Percentiles rank a stretch among this genome's conserved stretches.
Conservation (phyloP, 1,139 yeast species). For the Candida sanyaensis region DNA sequence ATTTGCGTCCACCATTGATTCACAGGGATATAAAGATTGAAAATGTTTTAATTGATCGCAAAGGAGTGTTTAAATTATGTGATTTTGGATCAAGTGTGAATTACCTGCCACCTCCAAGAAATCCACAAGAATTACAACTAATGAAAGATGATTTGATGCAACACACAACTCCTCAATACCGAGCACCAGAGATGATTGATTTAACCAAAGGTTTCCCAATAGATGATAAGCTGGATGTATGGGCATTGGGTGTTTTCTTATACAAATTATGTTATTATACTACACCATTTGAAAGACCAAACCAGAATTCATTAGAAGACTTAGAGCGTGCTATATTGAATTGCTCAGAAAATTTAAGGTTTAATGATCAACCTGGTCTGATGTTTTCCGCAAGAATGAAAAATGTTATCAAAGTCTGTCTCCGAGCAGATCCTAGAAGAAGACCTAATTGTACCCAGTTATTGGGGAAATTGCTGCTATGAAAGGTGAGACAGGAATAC, state of each 20-base stretch:
- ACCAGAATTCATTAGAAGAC: constrained; percentile 37
- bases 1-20: constrained; percentile 73
- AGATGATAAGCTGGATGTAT: constrained; percentile 91
- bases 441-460: constrained; percentile 77
- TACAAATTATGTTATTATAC: constrained; percentile 92
- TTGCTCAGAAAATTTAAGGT: constrained; percentile 33
- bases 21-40: constrained; percentile 97
- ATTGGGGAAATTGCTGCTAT: constrained; percentile 65
- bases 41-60: constrained; percentile 78
- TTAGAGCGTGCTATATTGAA: constrained; percentile 42
- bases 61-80: constrained; percentile 77
- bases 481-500: constrained; percentile 53
- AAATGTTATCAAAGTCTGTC: constrained; percentile 59
- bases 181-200: constrained; percentile 97
- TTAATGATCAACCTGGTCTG: constrained; percentile 41
- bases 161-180: constrained; percentile 96
- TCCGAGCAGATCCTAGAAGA: constrained; percentile 67
- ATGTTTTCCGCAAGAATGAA: constrained; percentile 49
- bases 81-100: constrained; percentile 92
- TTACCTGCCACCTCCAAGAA: constrained; percentile 65
- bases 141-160: constrained; percentile 82
- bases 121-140: constrained; percentile 63
- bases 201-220: constrained; percentile 81
- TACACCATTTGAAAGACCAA: constrained; percentile 86
- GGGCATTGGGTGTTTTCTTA: constrained; percentile 94